Evolutionary conservation across 2,329 filamentous ascomycete genomes (phyloP).

Genomic region (Chaetomiaceae sp.): DNA sequence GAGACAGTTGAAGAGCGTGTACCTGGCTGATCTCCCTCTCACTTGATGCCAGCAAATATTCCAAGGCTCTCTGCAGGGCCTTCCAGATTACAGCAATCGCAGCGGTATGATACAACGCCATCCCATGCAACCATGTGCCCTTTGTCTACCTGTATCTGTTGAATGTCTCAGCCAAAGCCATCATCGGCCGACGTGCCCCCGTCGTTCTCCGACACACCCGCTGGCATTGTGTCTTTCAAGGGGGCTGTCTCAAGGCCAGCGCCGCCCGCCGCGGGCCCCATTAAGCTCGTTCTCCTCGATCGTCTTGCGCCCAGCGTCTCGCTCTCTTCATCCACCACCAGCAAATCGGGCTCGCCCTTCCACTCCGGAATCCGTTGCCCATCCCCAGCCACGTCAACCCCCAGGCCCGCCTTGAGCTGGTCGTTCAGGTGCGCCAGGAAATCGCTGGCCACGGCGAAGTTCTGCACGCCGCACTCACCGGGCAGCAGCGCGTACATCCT

Average conservation of each 20-base stretch:
- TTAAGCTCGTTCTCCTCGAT: conserved; percentile 40
- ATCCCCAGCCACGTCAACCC: conserved; percentile 18
- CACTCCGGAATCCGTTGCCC: conserved; percentile 23
- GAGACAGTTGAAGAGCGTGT: too few species aligned
- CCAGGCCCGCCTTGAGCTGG: conserved; percentile 42
- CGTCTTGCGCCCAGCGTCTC: conserved; percentile 25
- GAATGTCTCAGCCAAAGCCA: conserved; percentile 24
- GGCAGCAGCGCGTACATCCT: conserved; percentile 47
- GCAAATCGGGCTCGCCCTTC: conserved; percentile 32
- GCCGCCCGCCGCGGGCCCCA: conserved; percentile 31
- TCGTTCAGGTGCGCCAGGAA: conserved; percentile 49
- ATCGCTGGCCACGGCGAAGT: conserved; percentile 44
- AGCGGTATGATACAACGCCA: conserved; percentile 5
- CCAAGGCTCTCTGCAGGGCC: too few species aligned
- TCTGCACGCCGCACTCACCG: conserved; percentile 44
- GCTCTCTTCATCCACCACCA: conserved; percentile 20
- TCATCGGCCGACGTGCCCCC: conserved; percentile 17
- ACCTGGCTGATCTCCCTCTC: too few species aligned
- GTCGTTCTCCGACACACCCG: conserved; percentile 12
- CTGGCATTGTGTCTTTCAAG: conserved; percentile 21
- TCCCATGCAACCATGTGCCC: conserved; percentile 5
- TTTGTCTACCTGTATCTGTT: neutral
- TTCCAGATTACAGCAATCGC: too few species aligned
- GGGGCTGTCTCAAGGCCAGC: conserved; percentile 30
- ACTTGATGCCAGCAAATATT: neutral